These are phyloP conservation scores for Eragrostis nindensis DNA, from an alignment of 176 grass and related monocot genomes.

Conservation along the genomic window DNA sequence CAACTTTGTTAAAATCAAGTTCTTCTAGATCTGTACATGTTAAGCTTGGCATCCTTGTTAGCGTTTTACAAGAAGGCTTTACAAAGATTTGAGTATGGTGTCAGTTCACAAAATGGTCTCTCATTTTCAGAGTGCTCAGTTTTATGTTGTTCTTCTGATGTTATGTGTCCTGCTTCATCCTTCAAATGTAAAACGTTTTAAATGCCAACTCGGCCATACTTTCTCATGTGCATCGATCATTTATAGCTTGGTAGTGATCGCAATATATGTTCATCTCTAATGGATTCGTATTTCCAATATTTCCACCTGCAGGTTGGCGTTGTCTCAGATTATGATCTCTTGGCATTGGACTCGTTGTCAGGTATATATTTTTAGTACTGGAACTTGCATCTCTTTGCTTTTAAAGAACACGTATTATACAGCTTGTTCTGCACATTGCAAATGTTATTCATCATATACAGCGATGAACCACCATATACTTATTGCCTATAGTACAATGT, in stretches of 20 bases:
- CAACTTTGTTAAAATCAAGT: background rate
- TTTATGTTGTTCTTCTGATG: background rate
- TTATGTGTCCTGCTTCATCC: constrained; percentile 1
- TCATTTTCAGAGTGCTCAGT: background rate
- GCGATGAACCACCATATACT: background rate
- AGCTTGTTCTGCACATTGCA: constrained; percentile 2
- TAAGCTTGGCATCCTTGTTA: background rate
- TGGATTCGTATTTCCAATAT: constrained; percentile 4
- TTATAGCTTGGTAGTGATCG: constrained; percentile 14
- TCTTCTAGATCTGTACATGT: background rate
- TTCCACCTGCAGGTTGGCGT: constrained; percentile 78
- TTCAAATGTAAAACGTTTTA: background rate
- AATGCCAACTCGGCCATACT: background rate
- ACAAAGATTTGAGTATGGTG: background rate
- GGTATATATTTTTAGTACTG: constrained; percentile 46
- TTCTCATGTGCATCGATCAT: background rate
- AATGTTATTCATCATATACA: constrained; percentile 1
- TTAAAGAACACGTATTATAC: constrained; percentile 18
- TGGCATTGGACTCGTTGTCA: constrained; percentile 92
- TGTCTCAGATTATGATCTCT: constrained; percentile 96
- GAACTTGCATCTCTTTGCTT: constrained; percentile 1
- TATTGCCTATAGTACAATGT: background rate
- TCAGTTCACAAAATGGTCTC: background rate
- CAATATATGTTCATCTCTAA: constrained; percentile 18
- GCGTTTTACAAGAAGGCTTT: background rate